A percentile compares a stretch with the other conserved stretches of the same genome.
Conservation (phyloP, 1,284 basidiomycete species). For the Takashimella koratensis region DNA sequence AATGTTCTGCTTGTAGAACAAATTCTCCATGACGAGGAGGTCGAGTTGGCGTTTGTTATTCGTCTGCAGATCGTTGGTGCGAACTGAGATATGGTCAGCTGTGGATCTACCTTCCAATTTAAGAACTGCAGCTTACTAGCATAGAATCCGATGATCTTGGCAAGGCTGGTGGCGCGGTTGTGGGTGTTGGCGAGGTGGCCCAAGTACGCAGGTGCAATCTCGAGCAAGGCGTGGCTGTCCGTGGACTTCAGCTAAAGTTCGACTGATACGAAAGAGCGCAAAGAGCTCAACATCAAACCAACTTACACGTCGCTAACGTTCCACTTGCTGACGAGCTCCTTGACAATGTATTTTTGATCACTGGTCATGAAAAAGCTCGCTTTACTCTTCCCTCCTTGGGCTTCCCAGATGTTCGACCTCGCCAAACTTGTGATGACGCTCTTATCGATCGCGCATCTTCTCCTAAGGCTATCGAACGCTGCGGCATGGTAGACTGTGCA, state of each 20-base stretch:
- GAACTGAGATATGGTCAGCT: constrained; percentile 46
- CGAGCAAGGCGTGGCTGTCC: constrained; percentile 66
- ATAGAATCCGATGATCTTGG: constrained; percentile 73
- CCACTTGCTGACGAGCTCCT: constrained; percentile 76
- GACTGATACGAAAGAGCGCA: background rate
- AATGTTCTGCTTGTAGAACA: constrained; percentile 66
- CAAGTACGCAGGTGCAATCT: constrained; percentile 70
- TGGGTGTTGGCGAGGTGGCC: constrained; percentile 66
- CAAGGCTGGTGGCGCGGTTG: constrained; percentile 62
- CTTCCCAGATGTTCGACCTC: constrained; percentile 63
- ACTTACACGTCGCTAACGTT: constrained; percentile 73
- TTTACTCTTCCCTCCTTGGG: constrained; percentile 55
- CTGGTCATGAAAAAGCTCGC: constrained; percentile 73
- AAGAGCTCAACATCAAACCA: background rate
- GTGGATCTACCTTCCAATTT: background rate
- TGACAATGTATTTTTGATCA: constrained; percentile 72
- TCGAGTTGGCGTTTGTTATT: constrained; percentile 63
- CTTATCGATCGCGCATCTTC: constrained; percentile 64
- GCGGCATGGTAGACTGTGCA: constrained; percentile 75
- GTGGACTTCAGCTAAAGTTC: background rate
- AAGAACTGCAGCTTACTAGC: constrained; percentile 45
- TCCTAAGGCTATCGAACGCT: constrained; percentile 65
- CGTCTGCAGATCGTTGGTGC: constrained; percentile 67
- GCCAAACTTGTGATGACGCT: constrained; percentile 60
- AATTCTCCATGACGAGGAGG: constrained; percentile 73